Evolutionary conservation across 2,329 filamentous ascomycete species (phyloP).

Genomic region (Scedosporium minutisporum): DNA sequence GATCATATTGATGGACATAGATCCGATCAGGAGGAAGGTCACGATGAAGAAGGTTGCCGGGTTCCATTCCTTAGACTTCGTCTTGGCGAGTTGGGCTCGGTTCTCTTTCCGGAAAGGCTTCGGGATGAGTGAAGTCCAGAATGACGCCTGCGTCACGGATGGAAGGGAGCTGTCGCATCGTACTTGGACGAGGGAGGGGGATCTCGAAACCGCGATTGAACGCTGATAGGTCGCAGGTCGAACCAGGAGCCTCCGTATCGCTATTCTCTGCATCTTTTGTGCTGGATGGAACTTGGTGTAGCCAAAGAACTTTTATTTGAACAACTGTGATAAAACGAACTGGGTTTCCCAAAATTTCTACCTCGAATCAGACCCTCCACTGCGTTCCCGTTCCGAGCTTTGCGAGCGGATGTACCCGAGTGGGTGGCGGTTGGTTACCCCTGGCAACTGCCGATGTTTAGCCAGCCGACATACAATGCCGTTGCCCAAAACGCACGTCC

Average conservation of each 20-base stretch:
- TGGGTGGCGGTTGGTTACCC: conserved; percentile 21
- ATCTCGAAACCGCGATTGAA: neutral
- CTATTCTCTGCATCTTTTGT: neutral
- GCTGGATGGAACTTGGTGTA: neutral
- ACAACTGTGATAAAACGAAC: neutral
- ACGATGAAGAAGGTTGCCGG: conserved; percentile 74
- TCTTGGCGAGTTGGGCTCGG: conserved; percentile 17
- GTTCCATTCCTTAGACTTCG: conserved; percentile 59
- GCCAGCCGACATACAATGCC: conserved; percentile 11
- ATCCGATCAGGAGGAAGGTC: conserved; percentile 81
- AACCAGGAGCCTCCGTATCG: neutral
- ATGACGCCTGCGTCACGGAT: conserved; percentile 45
- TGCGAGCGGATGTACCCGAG: neutral
- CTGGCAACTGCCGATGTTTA: conserved; percentile 25
- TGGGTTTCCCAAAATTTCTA: too few relatives aligned
- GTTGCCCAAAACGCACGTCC: neutral
- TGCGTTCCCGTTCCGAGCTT: neutral
- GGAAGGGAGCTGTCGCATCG: conserved; percentile 32
- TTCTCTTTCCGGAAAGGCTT: conserved; percentile 44
- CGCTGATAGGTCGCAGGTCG: neutral
- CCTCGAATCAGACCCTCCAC: neutral
- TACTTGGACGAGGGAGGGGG: conserved; percentile 4
- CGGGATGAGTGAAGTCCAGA: conserved; percentile 63
- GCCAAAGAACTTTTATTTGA: neutral
- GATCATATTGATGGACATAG: conserved; percentile 91